phyloP scores from a whole-genome alignment of 495 filamentous ascomycete genomes.

The Penicillium riverlandense region DNA sequence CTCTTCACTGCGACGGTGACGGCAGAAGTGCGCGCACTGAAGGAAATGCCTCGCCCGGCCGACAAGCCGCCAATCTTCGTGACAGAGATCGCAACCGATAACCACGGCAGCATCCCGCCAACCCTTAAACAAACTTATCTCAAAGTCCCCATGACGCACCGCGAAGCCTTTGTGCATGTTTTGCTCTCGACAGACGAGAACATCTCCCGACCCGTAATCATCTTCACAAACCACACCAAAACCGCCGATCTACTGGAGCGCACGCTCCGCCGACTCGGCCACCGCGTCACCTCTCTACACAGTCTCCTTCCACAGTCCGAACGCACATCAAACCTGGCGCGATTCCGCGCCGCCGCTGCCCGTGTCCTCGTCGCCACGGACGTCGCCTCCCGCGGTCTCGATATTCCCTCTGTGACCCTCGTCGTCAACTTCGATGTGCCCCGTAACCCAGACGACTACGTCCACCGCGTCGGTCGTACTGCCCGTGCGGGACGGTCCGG shows the following conservation, averaged over 20 bases:
- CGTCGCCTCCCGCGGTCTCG: conserved; percentile 89
- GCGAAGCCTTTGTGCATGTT: conserved; percentile 89
- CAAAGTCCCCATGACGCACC: conserved; percentile 78
- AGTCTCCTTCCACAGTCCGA: conserved; percentile 76
- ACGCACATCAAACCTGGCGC: conserved; percentile 75
- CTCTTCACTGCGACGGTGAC: conserved; percentile 98
- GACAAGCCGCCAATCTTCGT: conserved; percentile 73
- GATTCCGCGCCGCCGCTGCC: conserved; percentile 88
- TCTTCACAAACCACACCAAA: conserved; percentile 89
- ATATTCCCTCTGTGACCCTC: conserved; percentile 85
- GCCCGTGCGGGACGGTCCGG: conserved; percentile 82
- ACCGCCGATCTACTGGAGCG: conserved; percentile 87
- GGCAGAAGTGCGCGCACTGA: conserved; percentile 79
- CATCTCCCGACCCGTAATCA: conserved; percentile 65
- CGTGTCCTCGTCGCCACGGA: conserved; percentile 91
- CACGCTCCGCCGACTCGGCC: conserved; percentile 72
- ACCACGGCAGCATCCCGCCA: conserved; percentile 58
- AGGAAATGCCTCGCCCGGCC: conserved; percentile 59
- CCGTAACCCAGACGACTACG: conserved; percentile 92
- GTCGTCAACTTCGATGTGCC: conserved; percentile 96
- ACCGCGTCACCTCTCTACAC: conserved; percentile 87
- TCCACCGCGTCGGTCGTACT: conserved; percentile 92
- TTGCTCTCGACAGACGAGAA: conserved; percentile 78
- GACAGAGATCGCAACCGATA: conserved; percentile 77
- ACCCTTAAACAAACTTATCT: conserved; percentile 80